A percentile compares a stretch with the other conserved stretches of the same genome.
Evolutionary conservation across 495 filamentous ascomycete species (phyloP).

Genomic region (Glutinoglossum americanum): DNA sequence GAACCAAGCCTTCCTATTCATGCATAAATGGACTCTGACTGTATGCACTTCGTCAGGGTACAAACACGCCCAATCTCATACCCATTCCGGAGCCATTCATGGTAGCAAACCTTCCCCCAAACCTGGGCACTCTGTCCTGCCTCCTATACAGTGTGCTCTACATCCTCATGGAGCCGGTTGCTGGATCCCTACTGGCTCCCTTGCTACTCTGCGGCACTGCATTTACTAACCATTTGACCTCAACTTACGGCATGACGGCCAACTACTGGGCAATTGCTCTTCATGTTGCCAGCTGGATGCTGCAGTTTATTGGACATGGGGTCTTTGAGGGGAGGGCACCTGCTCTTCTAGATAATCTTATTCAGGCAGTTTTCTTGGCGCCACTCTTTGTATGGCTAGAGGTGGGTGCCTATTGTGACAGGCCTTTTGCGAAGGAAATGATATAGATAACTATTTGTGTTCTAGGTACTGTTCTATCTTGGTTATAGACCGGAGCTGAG

Average conservation of each 20-base stretch:
- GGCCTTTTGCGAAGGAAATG: not conserved
- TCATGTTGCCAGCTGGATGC: slow-evolving; percentile 56
- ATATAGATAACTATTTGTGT: not conserved
- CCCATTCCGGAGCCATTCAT: slow-evolving; percentile 45
- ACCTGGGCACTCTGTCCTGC: slow-evolving; percentile 54
- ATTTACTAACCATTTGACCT: slow-evolving; percentile 49
- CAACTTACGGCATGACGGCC: slow-evolving; percentile 37
- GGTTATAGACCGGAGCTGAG: slow-evolving; percentile 81
- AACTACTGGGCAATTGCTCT: slow-evolving; percentile 51
- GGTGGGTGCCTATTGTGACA: not conserved
- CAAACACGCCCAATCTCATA: slow-evolving; percentile 55
- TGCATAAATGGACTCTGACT: not conserved
- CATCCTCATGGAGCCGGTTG: slow-evolving; percentile 82
- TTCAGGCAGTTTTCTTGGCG: slow-evolving; percentile 81
- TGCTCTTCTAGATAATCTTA: slow-evolving; percentile 71
- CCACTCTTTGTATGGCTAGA: slow-evolving; percentile 99
- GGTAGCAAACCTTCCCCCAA: slow-evolving; percentile 56
- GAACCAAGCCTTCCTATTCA: not conserved
- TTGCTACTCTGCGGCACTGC: slow-evolving; percentile 54
- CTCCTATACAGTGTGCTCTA: slow-evolving; percentile 60
- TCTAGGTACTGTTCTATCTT: slow-evolving; percentile 52
- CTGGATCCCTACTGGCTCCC: slow-evolving; percentile 50
- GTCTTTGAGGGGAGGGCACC: slow-evolving; percentile 75
- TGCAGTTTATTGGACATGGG: slow-evolving; percentile 83
- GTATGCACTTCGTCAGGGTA: slow-evolving; percentile 28